Percentiles rank a stretch among this genome's conserved stretches.
Evolutionary conservation across 1,139 yeast species (phyloP).

Genomic region (Arxiozyma telluris): DNA sequence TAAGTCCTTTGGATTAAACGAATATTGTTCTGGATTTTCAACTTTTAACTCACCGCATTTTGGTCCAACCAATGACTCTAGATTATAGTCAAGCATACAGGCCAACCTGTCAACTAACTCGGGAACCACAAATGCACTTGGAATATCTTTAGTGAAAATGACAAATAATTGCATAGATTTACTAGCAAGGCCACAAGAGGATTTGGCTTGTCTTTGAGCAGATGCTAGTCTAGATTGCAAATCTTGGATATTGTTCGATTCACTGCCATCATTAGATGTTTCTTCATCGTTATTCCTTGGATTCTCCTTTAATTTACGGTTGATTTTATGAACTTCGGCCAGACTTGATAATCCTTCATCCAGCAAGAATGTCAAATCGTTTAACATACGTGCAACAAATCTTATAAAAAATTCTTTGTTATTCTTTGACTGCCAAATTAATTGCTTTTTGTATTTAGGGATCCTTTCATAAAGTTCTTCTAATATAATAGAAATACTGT

Average conservation of each 20-base stretch:
- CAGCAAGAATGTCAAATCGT: constrained; percentile 82
- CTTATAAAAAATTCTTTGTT: constrained; percentile 78
- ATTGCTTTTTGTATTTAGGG: constrained; percentile 56
- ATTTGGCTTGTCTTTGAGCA: constrained; percentile 70
- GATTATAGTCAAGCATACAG: constrained; percentile 88
- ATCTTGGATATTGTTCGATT: constrained; percentile 46
- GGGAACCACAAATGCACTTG: constrained; percentile 74
- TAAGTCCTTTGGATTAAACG: constrained; percentile 70
- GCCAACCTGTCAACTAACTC: constrained; percentile 93
- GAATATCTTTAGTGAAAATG: constrained; percentile 77
- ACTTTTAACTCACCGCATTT: constrained; percentile 85
- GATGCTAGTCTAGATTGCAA: constrained; percentile 44
- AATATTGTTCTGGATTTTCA: constrained; percentile 70
- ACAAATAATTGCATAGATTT: constrained; percentile 74
- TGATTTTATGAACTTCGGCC: constrained; percentile 66
- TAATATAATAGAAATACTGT: constrained; percentile 72
- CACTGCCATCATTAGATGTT: background rate
- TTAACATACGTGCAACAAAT: constrained; percentile 88
- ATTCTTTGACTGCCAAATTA: constrained; percentile 54
- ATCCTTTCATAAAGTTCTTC: constrained; percentile 71
- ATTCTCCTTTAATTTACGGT: constrained; percentile 39
- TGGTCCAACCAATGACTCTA: constrained; percentile 89
- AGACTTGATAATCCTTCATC: constrained; percentile 85
- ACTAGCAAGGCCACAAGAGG: constrained; percentile 75
- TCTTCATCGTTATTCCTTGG: constrained; percentile 16